phyloP scores from a whole-genome alignment of 306 rosid species.

The Dryas drummondii region DNA sequence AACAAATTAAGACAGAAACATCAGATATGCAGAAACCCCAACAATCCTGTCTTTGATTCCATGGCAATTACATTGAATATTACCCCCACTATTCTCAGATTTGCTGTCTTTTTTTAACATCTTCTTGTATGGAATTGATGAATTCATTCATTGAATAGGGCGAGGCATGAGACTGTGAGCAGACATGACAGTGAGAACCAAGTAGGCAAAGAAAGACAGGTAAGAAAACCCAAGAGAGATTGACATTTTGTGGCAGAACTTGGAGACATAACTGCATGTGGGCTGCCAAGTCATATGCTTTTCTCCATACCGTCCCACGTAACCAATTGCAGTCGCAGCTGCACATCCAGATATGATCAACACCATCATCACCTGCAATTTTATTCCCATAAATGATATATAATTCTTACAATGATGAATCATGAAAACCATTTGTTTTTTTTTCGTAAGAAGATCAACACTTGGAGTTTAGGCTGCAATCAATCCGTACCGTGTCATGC shows the following conservation, averaged over 20 bases:
- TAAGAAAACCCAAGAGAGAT: slow-evolving; percentile 47
- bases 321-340: slow-evolving; percentile 64
- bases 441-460: no score
- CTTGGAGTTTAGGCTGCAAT: no score
- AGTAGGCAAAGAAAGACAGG: slow-evolving; percentile 51
- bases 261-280: slow-evolving; percentile 44
- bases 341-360: slow-evolving; percentile 64
- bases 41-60: no score
- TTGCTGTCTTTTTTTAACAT: background rate
- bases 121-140: background rate
- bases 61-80: no score
- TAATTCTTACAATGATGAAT: no score
- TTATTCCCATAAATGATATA: no score
- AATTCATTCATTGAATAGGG: background rate
- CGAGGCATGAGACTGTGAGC: slow-evolving; percentile 34
- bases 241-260: slow-evolving; percentile 52
- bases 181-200: slow-evolving; percentile 41
- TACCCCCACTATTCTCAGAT: background rate
- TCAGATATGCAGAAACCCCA: no score
- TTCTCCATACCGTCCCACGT: slow-evolving; percentile 63
- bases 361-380: slow-evolving; percentile 47
- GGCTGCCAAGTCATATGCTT: slow-evolving; percentile 48
- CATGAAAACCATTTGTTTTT: no score
- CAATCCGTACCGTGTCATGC: slow-evolving; percentile 40
- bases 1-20: background rate